Evolutionary conservation across 2,329 filamentous ascomycete genomes (phyloP).

Genomic region (Camptophora hylomeconis): DNA sequence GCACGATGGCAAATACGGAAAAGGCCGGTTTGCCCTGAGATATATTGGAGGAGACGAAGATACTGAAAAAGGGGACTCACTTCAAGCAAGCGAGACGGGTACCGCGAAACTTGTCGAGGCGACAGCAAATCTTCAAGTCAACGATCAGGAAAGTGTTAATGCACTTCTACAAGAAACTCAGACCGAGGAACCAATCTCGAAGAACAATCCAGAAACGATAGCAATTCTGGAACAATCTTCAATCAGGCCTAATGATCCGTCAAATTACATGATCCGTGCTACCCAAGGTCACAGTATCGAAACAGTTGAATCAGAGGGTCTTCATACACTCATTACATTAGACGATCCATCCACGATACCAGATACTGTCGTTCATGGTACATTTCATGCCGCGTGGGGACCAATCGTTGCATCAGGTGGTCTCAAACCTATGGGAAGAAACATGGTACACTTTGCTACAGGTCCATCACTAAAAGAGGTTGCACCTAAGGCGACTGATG

Average conservation of each 20-base stretch:
- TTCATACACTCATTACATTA: conserved; percentile 56
- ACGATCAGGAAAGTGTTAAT: conserved; percentile 17
- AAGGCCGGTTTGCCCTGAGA: conserved; percentile 78
- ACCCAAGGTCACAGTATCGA: conserved; percentile 89
- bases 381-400: conserved; percentile 69
- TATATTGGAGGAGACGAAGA: conserved; percentile 25
- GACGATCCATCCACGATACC: conserved; percentile 41
- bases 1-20: conserved; percentile 82
- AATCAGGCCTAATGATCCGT: conserved; percentile 17
- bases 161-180: conserved; percentile 13
- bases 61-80: conserved; percentile 20
- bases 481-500: conserved; percentile 6
- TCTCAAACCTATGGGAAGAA: conserved; percentile 66
- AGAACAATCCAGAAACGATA: conserved; percentile 21
- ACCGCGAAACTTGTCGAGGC: conserved; percentile 16
- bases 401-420: conserved; percentile 65
- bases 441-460: conserved; percentile 80
- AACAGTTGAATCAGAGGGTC: conserved; percentile 51
- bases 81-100: conserved; percentile 10
- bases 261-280: conserved; percentile 75
- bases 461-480: conserved; percentile 44
- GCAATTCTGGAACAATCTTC: conserved; percentile 25
- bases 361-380: conserved; percentile 66
- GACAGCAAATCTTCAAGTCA: conserved; percentile 1
- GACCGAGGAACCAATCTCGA: conserved; percentile 13